Evolutionary conservation across 345 rosid species (phyloP).

Genomic region (Moringa oleifera): DNA sequence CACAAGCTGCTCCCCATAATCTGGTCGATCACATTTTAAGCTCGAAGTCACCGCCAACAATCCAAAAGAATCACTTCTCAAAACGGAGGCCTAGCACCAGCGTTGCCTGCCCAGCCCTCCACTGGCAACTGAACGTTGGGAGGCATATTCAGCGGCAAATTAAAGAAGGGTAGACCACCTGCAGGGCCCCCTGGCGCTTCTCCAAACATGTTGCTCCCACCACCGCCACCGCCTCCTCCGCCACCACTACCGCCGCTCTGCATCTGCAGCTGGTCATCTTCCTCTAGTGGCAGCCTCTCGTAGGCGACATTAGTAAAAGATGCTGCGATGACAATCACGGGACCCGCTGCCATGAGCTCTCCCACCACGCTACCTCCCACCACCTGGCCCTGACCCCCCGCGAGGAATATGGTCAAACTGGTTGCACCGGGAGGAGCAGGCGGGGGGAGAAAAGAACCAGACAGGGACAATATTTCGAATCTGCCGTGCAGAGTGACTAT

Average conservation of each 20-base stretch:
- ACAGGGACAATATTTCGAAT: slow-evolving; percentile 83
- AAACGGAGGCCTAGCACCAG: slow-evolving; percentile 63
- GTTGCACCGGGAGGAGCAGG: slow-evolving; percentile 98
- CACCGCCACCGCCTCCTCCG: slow-evolving; percentile 31
- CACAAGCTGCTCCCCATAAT: slow-evolving; percentile 3
- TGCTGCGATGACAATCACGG: slow-evolving; percentile 85
- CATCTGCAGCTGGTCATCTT: slow-evolving; percentile 74
- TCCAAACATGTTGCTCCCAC: slow-evolving; percentile 37
- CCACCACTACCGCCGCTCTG: slow-evolving; percentile 39
- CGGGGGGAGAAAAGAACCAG: slow-evolving; percentile 90
- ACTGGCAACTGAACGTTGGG: slow-evolving; percentile 63
- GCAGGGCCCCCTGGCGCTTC: slow-evolving; percentile 36
- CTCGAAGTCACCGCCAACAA: background rate
- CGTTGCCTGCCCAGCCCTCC: slow-evolving; percentile 76
- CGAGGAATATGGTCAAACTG: slow-evolving; percentile 71
- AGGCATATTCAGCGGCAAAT: slow-evolving; percentile 75
- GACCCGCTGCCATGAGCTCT: slow-evolving; percentile 87
- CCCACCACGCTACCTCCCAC: slow-evolving; percentile 95
- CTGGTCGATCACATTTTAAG: too few relatives aligned
- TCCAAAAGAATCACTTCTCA: slow-evolving; percentile 16
- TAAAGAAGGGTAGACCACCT: slow-evolving; percentile 84
- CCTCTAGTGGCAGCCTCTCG: slow-evolving; percentile 87
- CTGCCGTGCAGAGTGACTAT: slow-evolving; percentile 78
- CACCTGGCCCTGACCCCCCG: slow-evolving; percentile 92
- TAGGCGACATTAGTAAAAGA: slow-evolving; percentile 93